Base-by-base conservation (phyloP, 2,329 filamentous ascomycete species). In the Claviceps monticola region DNA sequence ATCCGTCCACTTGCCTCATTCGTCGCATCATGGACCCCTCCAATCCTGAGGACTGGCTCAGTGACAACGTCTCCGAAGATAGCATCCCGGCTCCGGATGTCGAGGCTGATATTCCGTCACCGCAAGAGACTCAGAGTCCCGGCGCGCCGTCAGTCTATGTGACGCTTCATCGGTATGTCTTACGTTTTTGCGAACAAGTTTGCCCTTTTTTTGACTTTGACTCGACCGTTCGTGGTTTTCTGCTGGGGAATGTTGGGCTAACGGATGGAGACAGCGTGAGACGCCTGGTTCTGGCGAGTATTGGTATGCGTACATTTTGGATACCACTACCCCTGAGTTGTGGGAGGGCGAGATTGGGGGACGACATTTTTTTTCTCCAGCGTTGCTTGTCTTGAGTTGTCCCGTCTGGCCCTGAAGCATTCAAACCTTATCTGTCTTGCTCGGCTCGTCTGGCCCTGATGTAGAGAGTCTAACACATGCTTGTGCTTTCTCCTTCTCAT, bases 271-370 rank as follows among this genome's bases (percentile, higher is more conserved):
- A 46, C 5, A 56, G 53, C 16, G 41, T 52, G 34, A 53, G 46
- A 48, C 23, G 53, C 13, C 16, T 59, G 5, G 54, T 59, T 5
- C 54, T 57, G 11, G 57, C 55, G 3, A 58, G 57, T 23, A 58
- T 59, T 23, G 57, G 57, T 59, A 54, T 17, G 38, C 21, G 23
- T 37, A 13, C 16, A 13, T 4, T 19, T 13, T 34, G 29, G 4
- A 34, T 2, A 34, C 29, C 9, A 34, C 29, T 11, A 9, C 9
- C 4, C 1, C 29, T 34, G 9, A 29, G 26, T 34, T 34, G 29
- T 34, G 29, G 29, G 29, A 11, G 29, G 3, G 29, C 29, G 29
- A 9, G 29, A 3, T 1, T 9, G 29, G 11, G 29, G 29, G 29
- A 34, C 9, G 9, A 9, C 29, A 11, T 2, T 34, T 34, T 11